Conservation (phyloP, 1,284 basidiomycete species). For the Cryptococcus amylolentus region DNA sequence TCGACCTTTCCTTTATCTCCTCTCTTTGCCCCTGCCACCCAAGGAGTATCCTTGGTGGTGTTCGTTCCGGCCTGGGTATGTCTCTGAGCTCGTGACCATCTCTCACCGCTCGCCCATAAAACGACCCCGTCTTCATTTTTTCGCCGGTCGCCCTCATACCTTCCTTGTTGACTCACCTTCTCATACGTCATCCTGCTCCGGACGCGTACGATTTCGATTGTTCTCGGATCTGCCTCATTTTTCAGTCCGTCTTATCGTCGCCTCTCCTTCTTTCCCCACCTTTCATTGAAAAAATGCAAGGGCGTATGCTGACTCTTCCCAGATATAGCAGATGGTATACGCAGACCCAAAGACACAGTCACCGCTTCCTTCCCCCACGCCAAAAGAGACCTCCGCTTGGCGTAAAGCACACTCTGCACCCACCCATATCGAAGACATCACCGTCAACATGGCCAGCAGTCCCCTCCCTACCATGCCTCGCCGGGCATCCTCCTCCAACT, state of each 20-base stretch:
- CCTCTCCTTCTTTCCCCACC: neutral
- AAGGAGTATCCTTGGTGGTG: neutral
- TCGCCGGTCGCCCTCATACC: neutral
- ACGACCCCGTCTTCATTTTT: neutral
- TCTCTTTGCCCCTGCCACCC: neutral
- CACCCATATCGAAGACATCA: conserved; percentile 24
- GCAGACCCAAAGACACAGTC: conserved; percentile 40
- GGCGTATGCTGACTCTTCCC: neutral
- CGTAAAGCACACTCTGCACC: conserved; percentile 23
- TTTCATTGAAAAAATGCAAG: neutral
- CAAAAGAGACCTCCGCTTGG: conserved; percentile 15
- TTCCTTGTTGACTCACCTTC: neutral
- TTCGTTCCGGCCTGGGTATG: neutral
- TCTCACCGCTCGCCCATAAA: neutral
- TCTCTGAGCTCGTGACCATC: neutral
- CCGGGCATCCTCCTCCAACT: conserved; percentile 30
- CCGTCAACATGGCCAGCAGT: conserved; percentile 15
- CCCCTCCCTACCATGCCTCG: conserved; percentile 42
- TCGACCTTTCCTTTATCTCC: neutral
- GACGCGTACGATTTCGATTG: neutral
- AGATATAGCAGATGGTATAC: conserved; percentile 39
- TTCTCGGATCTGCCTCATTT: conserved; percentile 2
- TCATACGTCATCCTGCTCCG: neutral
- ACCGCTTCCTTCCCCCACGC: conserved; percentile 31
- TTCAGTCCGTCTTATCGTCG: conserved; percentile 1